Conservation (phyloP, 1,284 basidiomycete genomes). For the Naganishia sp. region DNA sequence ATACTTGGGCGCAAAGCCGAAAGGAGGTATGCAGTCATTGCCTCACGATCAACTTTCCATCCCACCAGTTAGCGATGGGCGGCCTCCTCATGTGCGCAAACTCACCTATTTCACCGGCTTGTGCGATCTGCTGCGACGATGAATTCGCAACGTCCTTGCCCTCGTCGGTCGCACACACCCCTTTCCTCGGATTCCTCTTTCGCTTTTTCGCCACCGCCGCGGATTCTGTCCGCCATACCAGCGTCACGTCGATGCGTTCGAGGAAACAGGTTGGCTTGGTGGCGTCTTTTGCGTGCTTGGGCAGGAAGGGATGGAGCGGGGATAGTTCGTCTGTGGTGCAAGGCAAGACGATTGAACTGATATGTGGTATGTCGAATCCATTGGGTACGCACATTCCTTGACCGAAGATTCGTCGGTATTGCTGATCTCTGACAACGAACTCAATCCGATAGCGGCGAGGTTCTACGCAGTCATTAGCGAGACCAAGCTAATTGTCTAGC, state of each 20-base stretch:
- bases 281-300: constrained; percentile 7
- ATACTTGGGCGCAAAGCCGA: background rate
- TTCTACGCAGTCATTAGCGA: background rate
- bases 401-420: background rate
- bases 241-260: constrained; percentile 2
- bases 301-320: constrained; percentile 13
- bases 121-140: background rate
- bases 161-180: background rate
- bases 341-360: background rate
- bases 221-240: background rate
- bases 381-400: background rate
- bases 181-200: constrained; percentile 1
- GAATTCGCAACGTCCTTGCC: background rate
- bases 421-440: background rate
- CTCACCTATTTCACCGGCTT: background rate
- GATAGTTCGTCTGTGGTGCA: background rate
- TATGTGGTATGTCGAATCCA: background rate
- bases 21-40: background rate
- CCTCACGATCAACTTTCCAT: background rate
- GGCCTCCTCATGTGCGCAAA: background rate
- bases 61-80: no score
- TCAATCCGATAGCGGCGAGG: constrained; percentile 1
- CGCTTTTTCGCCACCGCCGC: background rate
- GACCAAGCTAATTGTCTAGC: background rate
- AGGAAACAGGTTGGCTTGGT: constrained; percentile 23